Conservation (phyloP, 805 yeast genomes). For the Wickerhamiella hasegawae region DNA sequence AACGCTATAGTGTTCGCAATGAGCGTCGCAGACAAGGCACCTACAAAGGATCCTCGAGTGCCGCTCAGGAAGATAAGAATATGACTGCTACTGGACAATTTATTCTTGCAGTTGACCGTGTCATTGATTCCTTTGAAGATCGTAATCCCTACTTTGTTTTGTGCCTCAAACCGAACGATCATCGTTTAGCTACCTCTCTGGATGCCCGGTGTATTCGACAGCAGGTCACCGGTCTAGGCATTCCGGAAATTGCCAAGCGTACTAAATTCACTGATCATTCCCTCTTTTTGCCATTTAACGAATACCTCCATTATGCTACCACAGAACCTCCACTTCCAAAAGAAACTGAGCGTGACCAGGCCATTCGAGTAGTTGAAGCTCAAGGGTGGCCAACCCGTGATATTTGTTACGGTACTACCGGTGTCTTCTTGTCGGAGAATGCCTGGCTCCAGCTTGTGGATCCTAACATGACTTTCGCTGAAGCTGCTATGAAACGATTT, state of each 20-base stretch:
- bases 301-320: constrained; percentile 19
- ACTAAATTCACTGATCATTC: constrained; percentile 25
- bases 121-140: constrained; percentile 24
- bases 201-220: constrained; percentile 29
- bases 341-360: constrained; percentile 21
- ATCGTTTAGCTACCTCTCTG: constrained; percentile 22
- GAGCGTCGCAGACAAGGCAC: constrained; percentile 6
- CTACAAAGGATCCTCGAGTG: constrained; percentile 4
- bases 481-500: constrained; percentile 19
- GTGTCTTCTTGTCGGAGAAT: constrained; percentile 25
- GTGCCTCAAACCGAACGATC: constrained; percentile 28
- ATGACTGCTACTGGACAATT: constrained; percentile 15
- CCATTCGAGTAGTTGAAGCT: constrained; percentile 15
- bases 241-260: constrained; percentile 26
- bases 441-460: constrained; percentile 27
- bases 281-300: constrained; percentile 25
- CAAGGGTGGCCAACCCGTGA: constrained; percentile 25
- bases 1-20: constrained; percentile 8
- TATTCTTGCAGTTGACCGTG: constrained; percentile 20
- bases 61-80: constrained; percentile 5
- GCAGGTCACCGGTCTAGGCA: constrained; percentile 26
- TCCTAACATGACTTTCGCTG: constrained; percentile 22
- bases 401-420: constrained; percentile 25
- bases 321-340: constrained; percentile 5
- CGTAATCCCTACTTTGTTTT: constrained; percentile 26